phyloP scores from a whole-genome alignment of 2,329 filamentous ascomycete genomes.

The Fusarium verrucosum region DNA sequence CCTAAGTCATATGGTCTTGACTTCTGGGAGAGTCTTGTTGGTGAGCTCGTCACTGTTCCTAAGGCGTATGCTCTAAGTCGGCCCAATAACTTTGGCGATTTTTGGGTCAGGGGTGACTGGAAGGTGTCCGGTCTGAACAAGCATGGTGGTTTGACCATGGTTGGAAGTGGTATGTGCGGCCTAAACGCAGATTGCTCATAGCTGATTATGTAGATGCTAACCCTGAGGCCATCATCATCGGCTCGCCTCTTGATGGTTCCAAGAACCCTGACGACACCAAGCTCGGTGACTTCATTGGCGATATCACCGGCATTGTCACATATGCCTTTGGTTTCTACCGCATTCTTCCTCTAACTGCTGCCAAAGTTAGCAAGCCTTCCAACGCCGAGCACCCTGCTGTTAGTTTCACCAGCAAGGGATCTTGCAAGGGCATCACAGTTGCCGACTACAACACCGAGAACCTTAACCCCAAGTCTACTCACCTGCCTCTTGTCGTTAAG shows the following conservation, averaged over 20 bases:
- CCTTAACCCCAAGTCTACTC: conserved; percentile 63
- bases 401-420: conserved; percentile 62
- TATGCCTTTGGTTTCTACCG: conserved; percentile 75
- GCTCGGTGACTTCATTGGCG: conserved; percentile 70
- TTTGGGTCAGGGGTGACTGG: conserved; percentile 75
- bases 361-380: conserved; percentile 58
- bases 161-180: conserved; percentile 56
- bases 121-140: conserved; percentile 68
- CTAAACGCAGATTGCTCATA: neutral
- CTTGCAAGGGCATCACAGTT: conserved; percentile 69
- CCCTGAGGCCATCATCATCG: conserved; percentile 74
- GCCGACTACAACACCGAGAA: conserved; percentile 78
- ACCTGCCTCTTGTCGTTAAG: conserved; percentile 66
- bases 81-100: conserved; percentile 72
- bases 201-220: conserved; percentile 64
- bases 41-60: conserved; percentile 72
- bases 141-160: conserved; percentile 72
- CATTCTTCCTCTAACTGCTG: conserved; percentile 69
- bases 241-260: conserved; percentile 70
- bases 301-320: conserved; percentile 74
- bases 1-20: conserved; percentile 72
- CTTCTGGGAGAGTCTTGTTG: conserved; percentile 76
- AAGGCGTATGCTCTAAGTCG: conserved; percentile 65
- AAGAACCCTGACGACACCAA: conserved; percentile 67
- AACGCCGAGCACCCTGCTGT: conserved; percentile 61